Evolutionary conservation across 1,139 yeast species (phyloP), one percentile per base, ranked within the genome.

Genomic region (Geotrichum carabidarum): DNA sequence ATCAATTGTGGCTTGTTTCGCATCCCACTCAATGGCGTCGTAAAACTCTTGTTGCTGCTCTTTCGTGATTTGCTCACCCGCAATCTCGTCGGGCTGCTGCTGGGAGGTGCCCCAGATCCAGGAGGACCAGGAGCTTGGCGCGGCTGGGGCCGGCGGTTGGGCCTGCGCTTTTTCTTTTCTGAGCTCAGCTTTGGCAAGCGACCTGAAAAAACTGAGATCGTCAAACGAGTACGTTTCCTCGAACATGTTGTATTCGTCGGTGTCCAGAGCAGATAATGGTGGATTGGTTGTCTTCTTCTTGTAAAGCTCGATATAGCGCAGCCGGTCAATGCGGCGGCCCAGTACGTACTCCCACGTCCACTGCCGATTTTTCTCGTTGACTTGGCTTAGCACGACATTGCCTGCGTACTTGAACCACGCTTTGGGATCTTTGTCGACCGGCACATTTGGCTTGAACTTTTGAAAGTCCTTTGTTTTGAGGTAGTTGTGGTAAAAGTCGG

Each of bases 21-120:
- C 96, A 63, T 90, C 87, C 71, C 86, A 91, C 59, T 91, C 99
- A 60, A 93, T 91, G 0, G 97, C 95, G 58, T 89, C 95, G 66
- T 89, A 91, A 17, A 93, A 76, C 54, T 94, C 98, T 65, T 88
- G 63, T 45, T 71, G 65, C 58, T 74, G 76, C 56, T 74, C 74
- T 8, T 73, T 77, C 14, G 67, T 65, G 34, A 72, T 65, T 14
- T 65, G 56, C n/a, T 57, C 61, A 52, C 17, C 67, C 14, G 57
- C 53, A n/a, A 48, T 56, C 8, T 66, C 58, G n/a, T 69, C 70
- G 4, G 65, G 66, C 1, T 62, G 43, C 12, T 61, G 57, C n/a
- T 67, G 59, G 3, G 60, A 57, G 0, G 66, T 53, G 3, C 73
- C 70, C 75, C 75, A 71, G 6, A 70, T 59, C 75, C 75, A 72